Conservation (phyloP, 768 basidiomycete genomes). For the Pholiota microspora region DNA sequence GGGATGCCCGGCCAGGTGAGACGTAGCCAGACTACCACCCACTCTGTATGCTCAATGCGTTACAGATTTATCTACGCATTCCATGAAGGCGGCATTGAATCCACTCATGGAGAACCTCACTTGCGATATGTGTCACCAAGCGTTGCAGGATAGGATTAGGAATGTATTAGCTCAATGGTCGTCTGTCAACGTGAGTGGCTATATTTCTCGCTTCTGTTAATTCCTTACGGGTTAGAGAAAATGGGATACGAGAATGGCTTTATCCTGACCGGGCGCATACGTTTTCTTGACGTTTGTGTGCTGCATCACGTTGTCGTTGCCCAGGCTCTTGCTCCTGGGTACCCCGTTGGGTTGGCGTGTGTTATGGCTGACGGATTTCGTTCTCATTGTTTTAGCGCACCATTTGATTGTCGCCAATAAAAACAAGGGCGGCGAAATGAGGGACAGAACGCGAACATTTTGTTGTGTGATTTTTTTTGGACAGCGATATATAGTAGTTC, state of each 20-base stretch:
- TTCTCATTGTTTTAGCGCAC: neutral
- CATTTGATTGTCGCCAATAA: neutral
- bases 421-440: too few species aligned
- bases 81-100: constrained; percentile 45
- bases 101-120: constrained; percentile 46
- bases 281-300: neutral
- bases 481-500: too few species aligned
- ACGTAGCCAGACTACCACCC: too few species aligned
- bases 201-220: neutral
- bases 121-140: constrained; percentile 43
- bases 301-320: neutral
- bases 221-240: constrained; percentile 15
- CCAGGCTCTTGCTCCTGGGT: neutral
- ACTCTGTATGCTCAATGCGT: too few species aligned
- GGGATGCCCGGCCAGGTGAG: constrained; percentile 27
- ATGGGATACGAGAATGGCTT: neutral
- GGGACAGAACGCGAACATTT: neutral
- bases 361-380: neutral
- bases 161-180: constrained; percentile 52
- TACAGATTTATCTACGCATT: constrained; percentile 46
- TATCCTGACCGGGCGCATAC: neutral
- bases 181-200: constrained; percentile 44
- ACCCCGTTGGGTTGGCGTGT: neutral
- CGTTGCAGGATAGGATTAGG: constrained; percentile 44
- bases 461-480: neutral